These are phyloP conservation scores for Fusarium sp. DNA, from an alignment of 2,329 filamentous ascomycete genomes.

Conservation along the genomic window DNA sequence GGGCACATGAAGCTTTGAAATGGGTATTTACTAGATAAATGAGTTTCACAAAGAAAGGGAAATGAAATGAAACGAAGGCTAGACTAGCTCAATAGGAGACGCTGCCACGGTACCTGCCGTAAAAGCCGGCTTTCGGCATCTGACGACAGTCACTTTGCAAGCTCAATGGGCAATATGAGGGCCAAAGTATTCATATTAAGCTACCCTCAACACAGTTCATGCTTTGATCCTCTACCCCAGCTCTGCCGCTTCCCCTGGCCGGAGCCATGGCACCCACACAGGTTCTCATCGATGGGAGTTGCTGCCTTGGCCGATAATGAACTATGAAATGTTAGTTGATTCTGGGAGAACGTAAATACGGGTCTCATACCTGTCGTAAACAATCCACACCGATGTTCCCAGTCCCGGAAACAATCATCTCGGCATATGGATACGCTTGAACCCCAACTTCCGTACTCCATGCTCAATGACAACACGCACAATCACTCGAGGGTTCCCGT, in stretches of 20 bases:
- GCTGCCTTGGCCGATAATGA: not conserved
- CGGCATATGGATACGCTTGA: not conserved
- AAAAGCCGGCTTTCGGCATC: not conserved
- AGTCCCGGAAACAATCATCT: not conserved
- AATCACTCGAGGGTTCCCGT: not conserved
- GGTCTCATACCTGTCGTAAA: not conserved
- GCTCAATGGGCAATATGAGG: not conserved
- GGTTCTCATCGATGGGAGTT: not conserved
- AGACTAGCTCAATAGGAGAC: not conserved
- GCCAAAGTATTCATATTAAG: not conserved
- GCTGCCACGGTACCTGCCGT: not conserved
- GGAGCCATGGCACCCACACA: not conserved
- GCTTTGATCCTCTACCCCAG: not conserved
- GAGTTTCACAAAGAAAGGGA: not conserved
- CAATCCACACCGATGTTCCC: not conserved
- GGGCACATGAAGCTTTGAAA: not conserved
- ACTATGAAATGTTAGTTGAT: not conserved
- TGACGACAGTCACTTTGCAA: not conserved
- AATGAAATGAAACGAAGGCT: not conserved
- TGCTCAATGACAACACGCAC: not conserved
- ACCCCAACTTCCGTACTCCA: not conserved
- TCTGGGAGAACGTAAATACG: not conserved
- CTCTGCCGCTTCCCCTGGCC: not conserved
- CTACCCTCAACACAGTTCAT: not conserved
- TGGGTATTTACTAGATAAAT: not conserved